Conservation (phyloP, 2,329 filamentous ascomycete species). For the Colletotrichum spinosum region DNA sequence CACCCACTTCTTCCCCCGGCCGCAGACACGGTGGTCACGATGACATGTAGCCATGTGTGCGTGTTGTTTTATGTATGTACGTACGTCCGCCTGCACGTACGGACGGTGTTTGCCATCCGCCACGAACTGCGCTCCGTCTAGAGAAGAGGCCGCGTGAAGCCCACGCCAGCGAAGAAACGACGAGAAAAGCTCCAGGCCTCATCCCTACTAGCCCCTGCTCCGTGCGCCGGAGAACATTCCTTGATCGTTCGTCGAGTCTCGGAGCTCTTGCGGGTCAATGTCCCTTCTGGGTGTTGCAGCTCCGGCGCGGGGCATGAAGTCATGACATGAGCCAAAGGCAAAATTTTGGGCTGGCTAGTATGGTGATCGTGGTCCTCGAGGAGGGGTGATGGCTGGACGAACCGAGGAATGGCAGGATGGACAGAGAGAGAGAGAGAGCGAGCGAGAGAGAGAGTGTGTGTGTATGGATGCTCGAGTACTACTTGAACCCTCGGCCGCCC, state of each 20-base stretch:
- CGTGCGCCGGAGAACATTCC: slow-evolving; percentile 36
- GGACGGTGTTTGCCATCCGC: too few species aligned
- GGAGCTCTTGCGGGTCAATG: slow-evolving; percentile 34
- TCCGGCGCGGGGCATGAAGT: slow-evolving; percentile 35
- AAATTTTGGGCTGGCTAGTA: not conserved
- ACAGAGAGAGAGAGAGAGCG: too few species aligned
- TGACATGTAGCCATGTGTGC: too few species aligned
- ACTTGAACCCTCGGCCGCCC: slow-evolving; percentile 8
- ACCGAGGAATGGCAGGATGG: too few species aligned
- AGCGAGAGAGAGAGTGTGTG: too few species aligned
- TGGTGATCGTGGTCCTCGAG: not conserved
- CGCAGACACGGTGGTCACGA: too few species aligned
- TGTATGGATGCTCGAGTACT: not conserved
- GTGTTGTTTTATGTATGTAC: too few species aligned
- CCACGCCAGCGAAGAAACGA: too few species aligned
- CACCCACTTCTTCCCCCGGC: too few species aligned
- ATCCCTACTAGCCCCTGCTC: slow-evolving; percentile 36
- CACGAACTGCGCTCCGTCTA: too few species aligned
- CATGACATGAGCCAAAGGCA: slow-evolving; percentile 33
- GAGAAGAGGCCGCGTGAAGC: too few species aligned
- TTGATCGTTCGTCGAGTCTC: slow-evolving; percentile 31
- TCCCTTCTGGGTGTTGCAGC: slow-evolving; percentile 27
- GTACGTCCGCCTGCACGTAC: too few species aligned
- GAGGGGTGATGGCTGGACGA: slow-evolving; percentile 1
- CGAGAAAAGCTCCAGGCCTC: slow-evolving; percentile 16